Evolutionary conservation across 2,329 filamentous ascomycete species (phyloP), one percentile per base, ranked within the genome.

Genomic region (Fusarium multiceps): DNA sequence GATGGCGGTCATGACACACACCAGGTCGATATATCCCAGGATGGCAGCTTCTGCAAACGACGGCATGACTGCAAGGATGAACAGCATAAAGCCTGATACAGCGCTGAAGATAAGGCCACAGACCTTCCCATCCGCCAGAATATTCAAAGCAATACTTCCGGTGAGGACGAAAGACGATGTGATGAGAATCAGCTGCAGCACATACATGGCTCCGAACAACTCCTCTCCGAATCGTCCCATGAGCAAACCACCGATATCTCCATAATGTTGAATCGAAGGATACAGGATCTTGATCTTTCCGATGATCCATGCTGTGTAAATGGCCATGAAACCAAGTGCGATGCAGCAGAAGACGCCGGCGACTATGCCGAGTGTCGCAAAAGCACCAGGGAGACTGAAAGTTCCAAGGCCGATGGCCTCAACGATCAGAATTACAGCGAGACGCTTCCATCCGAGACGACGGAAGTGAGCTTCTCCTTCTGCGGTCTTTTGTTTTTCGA

Each of bases 121-220:
- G 4, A 76, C 68, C 28, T 72, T 84, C 66, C 89, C 83, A 1
- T 85, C 78, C 2, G 88, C 89, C 55, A 92, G 78, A 21, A 83
- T 86, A 66, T 88, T 89, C 77, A 91, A 84, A 65, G 89, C 89
- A 62, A 91, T 88, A 16, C 84, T 84, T 68, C 91, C 91, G 1
- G 88, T 90, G 55, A 92, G 80, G 47, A 90, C 81, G 76, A 92
- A 90, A 20, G 88, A 89, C 13, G 85, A 87, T 79, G 89, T 88
- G 74, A 90, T 85, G 78, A 92, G 91, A 37, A 90, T 77, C 8
- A 92, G 80, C 75, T 91, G 87, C 10, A 91, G 75, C 16, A 85
- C 79, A 68, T 89, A 87, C 54, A 84, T 87, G 46, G 81, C 76
- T 20, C 87, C 88, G 51, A 90, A 81, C 41, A 91, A 69, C 72